phyloP scores from a whole-genome alignment of 768 basidiomycete genomes.

The Cystofilobasidium bisporidii region DNA sequence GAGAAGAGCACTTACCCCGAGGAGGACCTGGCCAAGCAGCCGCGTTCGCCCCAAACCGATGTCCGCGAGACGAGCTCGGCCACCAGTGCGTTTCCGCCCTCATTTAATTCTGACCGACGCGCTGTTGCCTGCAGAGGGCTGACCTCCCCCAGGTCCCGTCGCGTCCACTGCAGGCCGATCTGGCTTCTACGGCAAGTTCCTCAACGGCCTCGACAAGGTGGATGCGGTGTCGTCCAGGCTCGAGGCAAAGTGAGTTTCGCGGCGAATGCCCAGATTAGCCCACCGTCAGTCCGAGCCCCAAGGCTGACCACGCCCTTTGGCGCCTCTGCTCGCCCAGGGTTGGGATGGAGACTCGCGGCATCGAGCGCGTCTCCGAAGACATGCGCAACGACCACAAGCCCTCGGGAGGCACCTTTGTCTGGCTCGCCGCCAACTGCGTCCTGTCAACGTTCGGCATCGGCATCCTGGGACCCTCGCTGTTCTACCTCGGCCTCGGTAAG shows the following conservation, averaged over 20 bases:
- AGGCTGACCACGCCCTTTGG: background rate
- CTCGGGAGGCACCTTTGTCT: background rate
- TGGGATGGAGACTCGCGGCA: conserved; percentile 24
- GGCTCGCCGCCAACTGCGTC: conserved; percentile 23
- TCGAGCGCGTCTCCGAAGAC: conserved; percentile 19
- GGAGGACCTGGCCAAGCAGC: background rate
- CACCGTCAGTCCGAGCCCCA: too few species aligned
- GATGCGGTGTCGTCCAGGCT: conserved; percentile 11
- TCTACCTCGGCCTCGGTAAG: conserved; percentile 19
- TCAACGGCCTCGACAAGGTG: background rate
- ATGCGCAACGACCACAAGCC: conserved; percentile 15
- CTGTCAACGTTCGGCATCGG: conserved; percentile 27
- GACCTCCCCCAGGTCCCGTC: background rate
- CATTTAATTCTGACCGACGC: background rate
- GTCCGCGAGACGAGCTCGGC: background rate
- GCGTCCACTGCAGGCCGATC: background rate
- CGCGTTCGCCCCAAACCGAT: background rate
- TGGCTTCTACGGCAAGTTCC: background rate
- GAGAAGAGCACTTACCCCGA: background rate
- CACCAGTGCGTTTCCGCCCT: background rate
- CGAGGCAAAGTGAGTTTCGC: conserved; percentile 20
- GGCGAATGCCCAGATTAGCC: too few species aligned
- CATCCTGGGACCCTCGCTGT: conserved; percentile 16
- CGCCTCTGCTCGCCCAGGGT: background rate
- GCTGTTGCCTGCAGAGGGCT: background rate